Evolutionary conservation across 345 rosid species (phyloP), one percentile per base, ranked within the genome.

Genomic region (Melaleuca quinquenervia): DNA sequence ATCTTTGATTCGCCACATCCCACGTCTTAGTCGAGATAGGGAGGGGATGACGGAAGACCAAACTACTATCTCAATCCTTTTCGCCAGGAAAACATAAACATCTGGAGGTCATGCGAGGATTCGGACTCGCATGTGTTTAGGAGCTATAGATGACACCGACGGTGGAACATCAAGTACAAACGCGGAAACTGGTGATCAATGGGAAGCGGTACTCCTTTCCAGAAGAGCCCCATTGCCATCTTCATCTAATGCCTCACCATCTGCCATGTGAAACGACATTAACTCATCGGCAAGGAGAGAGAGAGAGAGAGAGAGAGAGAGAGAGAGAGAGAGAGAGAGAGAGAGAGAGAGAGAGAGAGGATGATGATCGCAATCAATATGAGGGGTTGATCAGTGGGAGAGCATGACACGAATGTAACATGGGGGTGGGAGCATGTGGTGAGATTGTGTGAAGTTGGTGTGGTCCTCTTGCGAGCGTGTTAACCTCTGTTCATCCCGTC

Each of bases 351-450:
- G 62, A 22, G 24, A 32, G 2, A 48, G 82, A 86, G 26, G 84
- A 80, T 24, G 85, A 86, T 45, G 29, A 55, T 13, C 20, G 48
- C 82, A 86, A 62, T 82, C 36, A 86, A 86, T 82, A 82, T 3
- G 84, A 76, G 62, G 6, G 55, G 50, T 49, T 26, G 85, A 75
- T 85, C 52, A 45, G 58, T 14, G 74, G 48, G 41, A 82, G 82
- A 50, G 87, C 89, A 85, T 82, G 93, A 90, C 87, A 92, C 87
- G 88, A 85, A 85, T 82, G 92, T 36, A 54, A 85, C 91, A 27
- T 50, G 55, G 89, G 50, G 48, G 45, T 82, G 86, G 82, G 64
- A 84, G 27, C 80, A 18, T 50, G 60, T 78, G 11, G 50, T 70
- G 44, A 75, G 21, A 50, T 41, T 49, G 80, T 21, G 70, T 70